Percentiles rank a stretch among this genome's conserved stretches.
These are phyloP conservation scores for Scenedesmus sp. DNA, from an alignment of 163 green algal genomes.

Conservation along the genomic window DNA sequence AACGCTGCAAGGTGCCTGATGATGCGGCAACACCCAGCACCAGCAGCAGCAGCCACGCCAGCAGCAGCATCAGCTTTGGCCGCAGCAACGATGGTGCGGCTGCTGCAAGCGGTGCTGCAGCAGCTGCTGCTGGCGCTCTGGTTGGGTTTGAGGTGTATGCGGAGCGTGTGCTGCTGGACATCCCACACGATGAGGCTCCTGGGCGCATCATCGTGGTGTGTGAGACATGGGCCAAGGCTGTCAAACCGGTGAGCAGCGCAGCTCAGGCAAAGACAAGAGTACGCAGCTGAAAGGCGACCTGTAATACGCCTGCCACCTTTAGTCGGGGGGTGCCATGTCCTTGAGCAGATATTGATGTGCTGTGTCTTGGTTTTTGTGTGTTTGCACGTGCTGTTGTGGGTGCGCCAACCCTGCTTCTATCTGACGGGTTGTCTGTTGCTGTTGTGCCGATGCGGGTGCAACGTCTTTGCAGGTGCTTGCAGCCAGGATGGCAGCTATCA, in stretches of 20 bases:
- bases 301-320: too few species aligned
- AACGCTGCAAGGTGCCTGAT: conserved; percentile 27
- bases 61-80: neutral
- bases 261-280: neutral
- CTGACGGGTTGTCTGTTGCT: neutral
- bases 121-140: conserved; percentile 4
- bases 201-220: conserved; percentile 60
- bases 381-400: too few species aligned
- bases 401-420: too few species aligned
- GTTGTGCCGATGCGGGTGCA: neutral
- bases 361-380: too few species aligned
- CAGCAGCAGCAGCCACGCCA: neutral
- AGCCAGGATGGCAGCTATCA: conserved; percentile 25
- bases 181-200: conserved; percentile 65
- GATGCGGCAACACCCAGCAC: neutral
- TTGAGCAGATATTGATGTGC: too few species aligned
- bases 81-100: neutral
- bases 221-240: conserved; percentile 63
- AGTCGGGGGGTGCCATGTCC: too few species aligned
- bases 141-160: conserved; percentile 58
- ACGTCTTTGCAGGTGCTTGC: conserved; percentile 43
- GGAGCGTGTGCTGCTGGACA: conserved; percentile 50
- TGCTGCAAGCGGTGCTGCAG: neutral
- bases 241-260: conserved; percentile 53
- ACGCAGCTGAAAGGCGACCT: too few species aligned